Conservation (phyloP, 2,329 filamentous ascomycete species). For the Aspergillus carbonarius region DNA sequence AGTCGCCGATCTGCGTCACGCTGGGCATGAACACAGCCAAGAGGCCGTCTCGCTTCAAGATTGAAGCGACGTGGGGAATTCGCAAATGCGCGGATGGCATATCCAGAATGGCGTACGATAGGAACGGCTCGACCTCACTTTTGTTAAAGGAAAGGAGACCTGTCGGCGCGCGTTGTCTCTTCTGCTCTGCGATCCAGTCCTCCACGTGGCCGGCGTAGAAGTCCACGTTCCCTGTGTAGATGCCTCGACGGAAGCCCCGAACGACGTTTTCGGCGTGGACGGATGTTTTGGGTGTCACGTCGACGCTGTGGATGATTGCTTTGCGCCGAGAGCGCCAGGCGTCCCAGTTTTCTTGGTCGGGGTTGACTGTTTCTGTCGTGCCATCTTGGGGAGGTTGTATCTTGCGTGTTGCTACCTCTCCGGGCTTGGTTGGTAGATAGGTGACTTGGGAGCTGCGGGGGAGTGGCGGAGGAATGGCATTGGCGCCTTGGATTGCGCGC, state of each 20-base stretch:
- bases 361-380: constrained; percentile 11
- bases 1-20: constrained; percentile 73
- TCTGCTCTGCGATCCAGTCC: constrained; percentile 60
- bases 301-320: constrained; percentile 74
- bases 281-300: constrained; percentile 63
- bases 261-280: constrained; percentile 65
- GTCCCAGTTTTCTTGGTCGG: constrained; percentile 41
- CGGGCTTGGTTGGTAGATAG: constrained; percentile 21
- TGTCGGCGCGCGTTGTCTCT: constrained; percentile 36
- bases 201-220: constrained; percentile 70
- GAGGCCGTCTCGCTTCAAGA: constrained; percentile 63
- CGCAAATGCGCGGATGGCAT: constrained; percentile 62
- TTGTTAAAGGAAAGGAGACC: constrained; percentile 19
- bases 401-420: constrained; percentile 9
- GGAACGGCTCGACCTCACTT: constrained; percentile 55
- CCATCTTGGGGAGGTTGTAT: constrained; percentile 1
- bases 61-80: constrained; percentile 47
- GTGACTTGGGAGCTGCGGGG: constrained; percentile 36
- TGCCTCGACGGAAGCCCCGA: constrained; percentile 64
- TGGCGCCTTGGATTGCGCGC: constrained; percentile 72
- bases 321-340: constrained; percentile 54
- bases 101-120: constrained; percentile 72
- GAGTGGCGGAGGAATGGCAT: constrained; percentile 53
- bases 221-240: constrained; percentile 69
- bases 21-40: constrained; percentile 73